A percentile compares a stretch with the other conserved stretches of the same genome.
phyloP scores from a whole-genome alignment of 805 yeast genomes.

The Metahyphopichia silvanorum region DNA sequence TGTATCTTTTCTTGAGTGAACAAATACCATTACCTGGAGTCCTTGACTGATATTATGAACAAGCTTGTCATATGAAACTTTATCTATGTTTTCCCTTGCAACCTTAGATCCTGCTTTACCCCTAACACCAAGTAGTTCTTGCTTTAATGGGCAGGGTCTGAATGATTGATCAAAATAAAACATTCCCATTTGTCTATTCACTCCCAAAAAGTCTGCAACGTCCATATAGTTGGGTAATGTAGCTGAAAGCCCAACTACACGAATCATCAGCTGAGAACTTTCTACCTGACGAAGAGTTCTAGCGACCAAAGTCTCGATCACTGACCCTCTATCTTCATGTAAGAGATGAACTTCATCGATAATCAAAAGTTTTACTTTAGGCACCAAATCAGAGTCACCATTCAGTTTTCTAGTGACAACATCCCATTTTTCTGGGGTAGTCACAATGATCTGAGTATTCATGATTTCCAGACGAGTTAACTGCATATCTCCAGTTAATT shows the following conservation, averaged over 20 bases:
- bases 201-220: slow-evolving; percentile 93
- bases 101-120: slow-evolving; percentile 81
- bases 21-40: slow-evolving; percentile 94
- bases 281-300: slow-evolving; percentile 94
- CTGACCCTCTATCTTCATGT: slow-evolving; percentile 98
- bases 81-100: slow-evolving; percentile 70
- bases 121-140: slow-evolving; percentile 79
- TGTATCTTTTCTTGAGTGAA: slow-evolving; percentile 93
- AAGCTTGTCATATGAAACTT: slow-evolving; percentile 72
- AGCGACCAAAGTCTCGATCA: slow-evolving; percentile 91
- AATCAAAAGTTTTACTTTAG: slow-evolving; percentile 79
- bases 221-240: slow-evolving; percentile 88
- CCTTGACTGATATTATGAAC: slow-evolving; percentile 64
- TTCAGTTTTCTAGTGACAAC: slow-evolving; percentile 91
- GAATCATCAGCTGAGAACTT: slow-evolving; percentile 86
- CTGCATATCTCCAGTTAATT: slow-evolving; percentile 95
- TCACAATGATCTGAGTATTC: slow-evolving; percentile 83
- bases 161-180: slow-evolving; percentile 91
- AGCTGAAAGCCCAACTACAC: slow-evolving; percentile 93
- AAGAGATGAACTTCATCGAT: slow-evolving; percentile 96
- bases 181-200: slow-evolving; percentile 86
- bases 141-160: slow-evolving; percentile 91
- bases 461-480: slow-evolving; percentile 74
- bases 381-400: slow-evolving; percentile 82
- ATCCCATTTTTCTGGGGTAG: slow-evolving; percentile 97